Evolutionary conservation across 176 grass and related monocot species (phyloP).

Genomic region (Oryza glumipatula): DNA sequence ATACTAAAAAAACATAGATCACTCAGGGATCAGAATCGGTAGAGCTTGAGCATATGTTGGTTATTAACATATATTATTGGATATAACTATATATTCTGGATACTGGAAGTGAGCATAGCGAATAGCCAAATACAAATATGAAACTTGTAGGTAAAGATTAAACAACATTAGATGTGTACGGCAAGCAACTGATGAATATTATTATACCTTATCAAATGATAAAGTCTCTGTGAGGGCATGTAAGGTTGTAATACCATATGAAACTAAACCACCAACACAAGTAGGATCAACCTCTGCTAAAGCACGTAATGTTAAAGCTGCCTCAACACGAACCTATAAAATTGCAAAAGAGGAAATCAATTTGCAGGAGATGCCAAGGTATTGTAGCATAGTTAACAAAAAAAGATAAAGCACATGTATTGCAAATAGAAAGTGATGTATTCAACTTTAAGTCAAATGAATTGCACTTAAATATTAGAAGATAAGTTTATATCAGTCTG

Average conservation of each 20-base stretch:
- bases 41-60: not conserved
- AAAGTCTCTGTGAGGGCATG: conserved; percentile 85
- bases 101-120: not conserved
- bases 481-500: conserved; percentile 12
- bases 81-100: not conserved
- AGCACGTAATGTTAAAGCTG: conserved; percentile 91
- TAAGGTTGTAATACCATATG: conserved; percentile 90
- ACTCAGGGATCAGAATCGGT: not conserved
- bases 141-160: conserved; percentile 2
- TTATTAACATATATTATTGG: not conserved
- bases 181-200: conserved; percentile 9
- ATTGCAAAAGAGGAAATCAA: conserved; percentile 37
- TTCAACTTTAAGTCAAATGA: conserved; percentile 26
- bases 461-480: conserved; percentile 3
- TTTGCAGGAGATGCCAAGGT: conserved; percentile 23
- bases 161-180: conserved; percentile 20
- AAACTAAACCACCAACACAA: conserved; percentile 98
- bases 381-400: not conserved
- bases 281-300: conserved; percentile 98
- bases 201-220: conserved; percentile 90
- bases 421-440: conserved; percentile 1
- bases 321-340: conserved; percentile 87
- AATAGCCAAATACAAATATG: not conserved
- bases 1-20: conserved; percentile 1
- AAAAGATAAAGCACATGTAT: conserved; percentile 1